Conservation (phyloP, 139 green algal species). For the Ostreobium quekettii region DNA sequence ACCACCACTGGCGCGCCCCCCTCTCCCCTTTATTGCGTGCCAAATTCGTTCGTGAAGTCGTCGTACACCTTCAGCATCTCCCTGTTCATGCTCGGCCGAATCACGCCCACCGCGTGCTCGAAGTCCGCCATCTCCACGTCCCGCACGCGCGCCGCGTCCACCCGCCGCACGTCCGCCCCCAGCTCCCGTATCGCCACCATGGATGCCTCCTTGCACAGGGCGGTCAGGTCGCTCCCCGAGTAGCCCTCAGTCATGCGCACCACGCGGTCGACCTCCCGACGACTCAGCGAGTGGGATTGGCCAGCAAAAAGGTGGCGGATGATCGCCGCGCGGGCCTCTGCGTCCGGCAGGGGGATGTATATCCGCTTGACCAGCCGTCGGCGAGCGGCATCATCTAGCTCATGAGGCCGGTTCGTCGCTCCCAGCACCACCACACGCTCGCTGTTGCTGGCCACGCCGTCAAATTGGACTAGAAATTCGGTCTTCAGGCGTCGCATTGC, state of each 20-base stretch:
- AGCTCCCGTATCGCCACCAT: slow-evolving; percentile 68
- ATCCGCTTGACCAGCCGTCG: slow-evolving; percentile 58
- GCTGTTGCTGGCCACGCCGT: slow-evolving; percentile 24
- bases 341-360: slow-evolving; percentile 56
- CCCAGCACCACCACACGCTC: slow-evolving; percentile 22
- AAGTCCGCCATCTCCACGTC: slow-evolving; percentile 6
- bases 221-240: slow-evolving; percentile 62
- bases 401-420: slow-evolving; percentile 24
- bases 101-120: slow-evolving; percentile 7
- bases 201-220: slow-evolving; percentile 70
- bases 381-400: slow-evolving; percentile 59
- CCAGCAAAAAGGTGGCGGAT: slow-evolving; percentile 45
- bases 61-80: slow-evolving; percentile 2
- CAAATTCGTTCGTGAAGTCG: slow-evolving; percentile 13
- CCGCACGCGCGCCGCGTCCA: background rate
- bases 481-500: slow-evolving; percentile 90
- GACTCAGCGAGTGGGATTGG: slow-evolving; percentile 24
- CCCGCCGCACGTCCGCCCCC: slow-evolving; percentile 6
- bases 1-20: too few relatives aligned
- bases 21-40: slow-evolving; percentile 7
- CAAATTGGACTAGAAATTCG: slow-evolving; percentile 79
- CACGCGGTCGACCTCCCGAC: slow-evolving; percentile 26
- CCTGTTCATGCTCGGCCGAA: slow-evolving; percentile 4
- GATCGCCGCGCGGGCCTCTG: slow-evolving; percentile 35
- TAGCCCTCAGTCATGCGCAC: slow-evolving; percentile 47